Base-by-base conservation (phyloP, 1,139 yeast species). In the Saccharomyces uvarum region DNA sequence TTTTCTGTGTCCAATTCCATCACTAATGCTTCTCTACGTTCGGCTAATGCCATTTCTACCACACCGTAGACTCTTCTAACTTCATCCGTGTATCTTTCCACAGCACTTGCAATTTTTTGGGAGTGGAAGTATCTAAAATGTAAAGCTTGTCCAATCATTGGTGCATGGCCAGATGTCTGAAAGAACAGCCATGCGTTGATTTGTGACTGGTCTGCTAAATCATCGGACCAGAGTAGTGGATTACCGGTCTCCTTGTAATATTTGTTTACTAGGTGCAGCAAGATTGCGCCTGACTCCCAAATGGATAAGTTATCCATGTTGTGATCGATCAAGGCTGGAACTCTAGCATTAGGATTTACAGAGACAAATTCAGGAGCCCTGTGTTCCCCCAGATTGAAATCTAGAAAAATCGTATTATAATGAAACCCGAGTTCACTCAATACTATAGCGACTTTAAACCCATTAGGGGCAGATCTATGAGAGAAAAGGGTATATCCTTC, bases 81-180 rank as follows among this genome's bases (percentile, higher is more conserved):
- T 72, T 91, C 98, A 63, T 89, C 96, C 1, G 90, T 86, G 70
- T 91, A 91, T 66, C 97, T 78, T 64, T 88, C 96, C 38, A 90
- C 88, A 2, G 97, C 97, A 59, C 90, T 82, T 19, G 93, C 89
- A 2, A 91, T 89, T 56, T 86, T 86, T 57, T 87, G 86, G 6
- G 93, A 80, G 71, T 91, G 97, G 77, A 90, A 90, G 70, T 88
- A 88, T 64, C 93, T 78, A 75, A 91, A 91, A 75, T 91, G 97
- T 63, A 90, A 78, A 2, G 97, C 97, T 70, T 91, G 98, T 26
- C 98, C 98, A 65, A 91, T 88, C 96, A 91, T 91, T 28, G 97
- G 97, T 0, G 97, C 96, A 69, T 90, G 97, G 13, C 97, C 97
- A 13, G 95, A 86, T 2, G 97, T 89, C 73, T 91, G 97, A 76